These are phyloP conservation scores for Sugiyamaella pinicola DNA, from an alignment of 1,139 yeast genomes.

Conservation along the genomic window DNA sequence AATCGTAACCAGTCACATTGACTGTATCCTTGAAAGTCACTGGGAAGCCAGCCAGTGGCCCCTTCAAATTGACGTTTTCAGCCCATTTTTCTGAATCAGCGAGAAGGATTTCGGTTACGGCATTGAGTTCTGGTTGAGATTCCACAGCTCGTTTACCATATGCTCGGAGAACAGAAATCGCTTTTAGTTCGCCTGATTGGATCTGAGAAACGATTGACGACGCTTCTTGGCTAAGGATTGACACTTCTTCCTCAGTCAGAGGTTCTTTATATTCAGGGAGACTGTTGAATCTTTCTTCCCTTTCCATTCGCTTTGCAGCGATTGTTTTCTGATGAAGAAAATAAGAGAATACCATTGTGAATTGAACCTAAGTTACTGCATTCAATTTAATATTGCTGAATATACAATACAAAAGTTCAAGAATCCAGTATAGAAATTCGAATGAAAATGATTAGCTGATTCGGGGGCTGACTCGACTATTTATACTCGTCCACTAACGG, in stretches of 20 bases:
- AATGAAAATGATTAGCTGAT: neutral
- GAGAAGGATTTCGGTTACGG: constrained; percentile 45
- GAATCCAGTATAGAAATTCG: neutral
- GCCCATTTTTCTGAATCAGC: constrained; percentile 44
- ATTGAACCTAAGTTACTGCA: too few relatives aligned
- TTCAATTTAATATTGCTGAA: too few relatives aligned
- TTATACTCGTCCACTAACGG: constrained; percentile 2
- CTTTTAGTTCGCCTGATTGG: constrained; percentile 38
- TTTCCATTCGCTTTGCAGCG: constrained; percentile 41
- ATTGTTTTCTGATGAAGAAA: constrained; percentile 26
- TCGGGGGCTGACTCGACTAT: neutral
- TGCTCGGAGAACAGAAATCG: constrained; percentile 42
- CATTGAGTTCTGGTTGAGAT: constrained; percentile 43
- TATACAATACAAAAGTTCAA: too few relatives aligned
- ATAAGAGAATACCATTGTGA: constrained; percentile 24
- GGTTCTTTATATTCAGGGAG: constrained; percentile 39
- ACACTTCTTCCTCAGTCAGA: constrained; percentile 39
- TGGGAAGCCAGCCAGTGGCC: constrained; percentile 72
- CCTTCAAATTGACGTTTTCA: constrained; percentile 37
- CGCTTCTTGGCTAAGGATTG: constrained; percentile 38
- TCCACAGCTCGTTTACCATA: constrained; percentile 45
- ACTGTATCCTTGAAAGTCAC: constrained; percentile 59
- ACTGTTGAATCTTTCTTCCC: constrained; percentile 41
- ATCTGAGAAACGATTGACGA: constrained; percentile 39
- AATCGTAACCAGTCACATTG: constrained; percentile 53